phyloP scores from a whole-genome alignment of 768 basidiomycete species.

The Naganishia onofrii region DNA sequence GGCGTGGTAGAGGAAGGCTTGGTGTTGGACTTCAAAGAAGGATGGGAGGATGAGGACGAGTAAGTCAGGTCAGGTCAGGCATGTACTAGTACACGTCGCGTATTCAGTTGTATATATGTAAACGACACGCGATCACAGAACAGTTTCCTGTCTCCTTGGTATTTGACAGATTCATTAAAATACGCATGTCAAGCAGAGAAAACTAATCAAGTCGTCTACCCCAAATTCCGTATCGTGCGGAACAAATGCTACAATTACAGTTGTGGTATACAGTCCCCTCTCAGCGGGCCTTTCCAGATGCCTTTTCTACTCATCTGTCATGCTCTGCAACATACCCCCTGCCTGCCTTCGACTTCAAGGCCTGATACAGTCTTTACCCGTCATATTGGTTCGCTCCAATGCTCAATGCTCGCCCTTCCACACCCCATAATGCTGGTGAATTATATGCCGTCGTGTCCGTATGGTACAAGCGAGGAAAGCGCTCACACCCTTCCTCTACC shows the following conservation, averaged over 20 bases:
- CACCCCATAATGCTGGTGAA: conserved; percentile 5
- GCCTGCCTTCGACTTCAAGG: not conserved
- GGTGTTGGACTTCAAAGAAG: conserved; percentile 25
- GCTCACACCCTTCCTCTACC: not conserved
- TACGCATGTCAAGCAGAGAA: conserved; percentile 12
- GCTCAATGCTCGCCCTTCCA: conserved; percentile 12
- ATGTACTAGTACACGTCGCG: not conserved
- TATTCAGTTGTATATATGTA: not conserved
- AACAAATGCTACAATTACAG: not conserved
- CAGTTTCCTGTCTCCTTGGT: not conserved
- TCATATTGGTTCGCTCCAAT: conserved; percentile 5
- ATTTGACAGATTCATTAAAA: not conserved
- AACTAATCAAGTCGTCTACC: not conserved
- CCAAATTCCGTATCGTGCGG: not conserved
- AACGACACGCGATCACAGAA: not conserved
- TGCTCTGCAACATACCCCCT: not conserved
- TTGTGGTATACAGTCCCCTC: not conserved
- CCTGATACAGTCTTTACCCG: not conserved
- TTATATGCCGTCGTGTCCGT: conserved; percentile 18
- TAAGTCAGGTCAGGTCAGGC: not conserved
- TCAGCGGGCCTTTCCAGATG: not conserved
- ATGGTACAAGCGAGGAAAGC: conserved; percentile 10
- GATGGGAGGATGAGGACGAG: not conserved
- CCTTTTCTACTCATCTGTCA: not conserved
- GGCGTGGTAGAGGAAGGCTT: conserved; percentile 7